phyloP scores from a whole-genome alignment of 371 early-diverging fungal species.

The Phascolomyces articulosus region DNA sequence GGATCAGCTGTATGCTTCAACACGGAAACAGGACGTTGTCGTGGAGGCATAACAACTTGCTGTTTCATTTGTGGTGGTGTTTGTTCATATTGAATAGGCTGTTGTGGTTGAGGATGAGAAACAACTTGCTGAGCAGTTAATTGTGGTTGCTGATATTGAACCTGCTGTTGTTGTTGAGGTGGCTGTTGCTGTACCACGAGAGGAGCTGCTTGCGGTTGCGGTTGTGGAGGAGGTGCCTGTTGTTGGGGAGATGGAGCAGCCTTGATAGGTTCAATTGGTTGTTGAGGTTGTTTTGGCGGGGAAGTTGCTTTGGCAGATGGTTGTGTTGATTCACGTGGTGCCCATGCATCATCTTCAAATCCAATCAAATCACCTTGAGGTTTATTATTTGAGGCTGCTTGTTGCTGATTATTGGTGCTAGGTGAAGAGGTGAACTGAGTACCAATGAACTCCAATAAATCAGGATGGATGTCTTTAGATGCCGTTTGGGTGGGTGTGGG shows the following conservation, averaged over 20 bases:
- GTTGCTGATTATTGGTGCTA: conserved; percentile 12
- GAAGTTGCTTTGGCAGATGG: background rate
- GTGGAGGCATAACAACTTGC: conserved; percentile 13
- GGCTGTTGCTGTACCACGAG: background rate
- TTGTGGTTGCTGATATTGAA: conserved; percentile 9
- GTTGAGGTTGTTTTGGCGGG: background rate
- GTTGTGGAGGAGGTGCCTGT: background rate
- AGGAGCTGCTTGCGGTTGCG: background rate
- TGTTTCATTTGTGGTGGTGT: background rate
- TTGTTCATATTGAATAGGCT: conserved; percentile 6
- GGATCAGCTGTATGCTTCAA: conserved; percentile 30
- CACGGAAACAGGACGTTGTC: conserved; percentile 32
- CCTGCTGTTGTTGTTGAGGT: conserved; percentile 6
- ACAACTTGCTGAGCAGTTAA: background rate
- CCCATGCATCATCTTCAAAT: conserved; percentile 63
- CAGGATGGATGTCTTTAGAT: conserved; percentile 49
- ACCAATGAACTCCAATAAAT: conserved; percentile 39
- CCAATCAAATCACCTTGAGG: conserved; percentile 35
- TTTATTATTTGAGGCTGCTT: conserved; percentile 2
- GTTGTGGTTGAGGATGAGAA: conserved; percentile 9
- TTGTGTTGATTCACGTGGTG: conserved; percentile 28
- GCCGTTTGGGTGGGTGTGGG: conserved; percentile 48
- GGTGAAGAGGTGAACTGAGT: conserved; percentile 28
- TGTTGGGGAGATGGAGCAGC: conserved; percentile 9
- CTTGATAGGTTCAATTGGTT: background rate